Evolutionary conservation across 2,329 filamentous ascomycete species (phyloP).

Genomic region (Fusarium pseudocircinatum): DNA sequence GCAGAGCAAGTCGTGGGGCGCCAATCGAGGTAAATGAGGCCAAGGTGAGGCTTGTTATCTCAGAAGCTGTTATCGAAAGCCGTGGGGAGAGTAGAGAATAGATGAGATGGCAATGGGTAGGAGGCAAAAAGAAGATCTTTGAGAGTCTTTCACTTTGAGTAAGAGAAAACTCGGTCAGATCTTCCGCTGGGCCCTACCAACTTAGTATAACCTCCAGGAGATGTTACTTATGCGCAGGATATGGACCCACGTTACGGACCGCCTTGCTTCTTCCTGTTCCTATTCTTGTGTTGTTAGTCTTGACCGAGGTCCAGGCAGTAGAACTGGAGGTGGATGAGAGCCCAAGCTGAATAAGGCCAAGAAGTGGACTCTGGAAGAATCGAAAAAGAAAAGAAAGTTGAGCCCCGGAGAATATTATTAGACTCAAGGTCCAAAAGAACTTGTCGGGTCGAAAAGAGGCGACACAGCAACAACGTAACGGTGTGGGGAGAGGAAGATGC

Average conservation of each 20-base stretch:
- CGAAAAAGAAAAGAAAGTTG: constrained; percentile 43
- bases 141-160: constrained; percentile 32
- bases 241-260: constrained; percentile 45
- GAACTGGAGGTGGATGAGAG: constrained; percentile 24
- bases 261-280: constrained; percentile 34
- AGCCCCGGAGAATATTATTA: constrained; percentile 36
- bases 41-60: constrained; percentile 40
- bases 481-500: constrained; percentile 35
- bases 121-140: constrained; percentile 36
- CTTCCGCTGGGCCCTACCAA: constrained; percentile 25
- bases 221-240: constrained; percentile 40
- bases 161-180: constrained; percentile 43
- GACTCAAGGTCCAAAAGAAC: constrained; percentile 12
- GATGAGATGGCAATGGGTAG: constrained; percentile 18
- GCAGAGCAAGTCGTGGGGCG: constrained; percentile 45
- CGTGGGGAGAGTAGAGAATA: constrained; percentile 18
- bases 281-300: constrained; percentile 14
- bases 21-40: constrained; percentile 45
- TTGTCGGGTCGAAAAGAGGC: constrained; percentile 37
- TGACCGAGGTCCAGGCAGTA: constrained; percentile 36
- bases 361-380: constrained; percentile 28
- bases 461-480: constrained; percentile 33
- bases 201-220: constrained; percentile 35
- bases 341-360: constrained; percentile 27
- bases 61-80: constrained; percentile 23